Evolutionary conservation across 306 rosid genomes (phyloP).

Genomic region (Vicia sativa): DNA sequence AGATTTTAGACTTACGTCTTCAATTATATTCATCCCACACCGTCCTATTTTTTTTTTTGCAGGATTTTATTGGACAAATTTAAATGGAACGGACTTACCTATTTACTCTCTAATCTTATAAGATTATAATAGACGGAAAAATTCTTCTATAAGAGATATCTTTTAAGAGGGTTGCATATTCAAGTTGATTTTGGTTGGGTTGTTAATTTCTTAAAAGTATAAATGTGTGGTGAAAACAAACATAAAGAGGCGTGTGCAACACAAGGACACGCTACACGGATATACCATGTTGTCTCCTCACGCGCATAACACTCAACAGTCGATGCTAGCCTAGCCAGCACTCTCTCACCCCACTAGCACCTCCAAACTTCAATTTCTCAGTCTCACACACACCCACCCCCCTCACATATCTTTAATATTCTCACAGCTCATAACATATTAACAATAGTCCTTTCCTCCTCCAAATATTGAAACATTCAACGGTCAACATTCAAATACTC

Average conservation of each 20-base stretch:
- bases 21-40: no score
- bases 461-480: constrained; percentile 33
- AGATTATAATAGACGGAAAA: no score
- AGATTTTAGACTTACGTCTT: no score
- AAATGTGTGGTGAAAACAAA: background rate
- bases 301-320: background rate
- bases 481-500: constrained; percentile 45
- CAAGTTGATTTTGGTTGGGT: no score
- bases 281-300: background rate
- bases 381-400: background rate
- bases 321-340: background rate
- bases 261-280: background rate
- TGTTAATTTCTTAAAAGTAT: background rate
- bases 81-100: no score
- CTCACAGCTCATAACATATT: background rate
- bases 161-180: no score
- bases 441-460: background rate
- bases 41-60: no score
- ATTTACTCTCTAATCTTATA: no score
- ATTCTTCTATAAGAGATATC: no score
- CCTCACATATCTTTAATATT: background rate
- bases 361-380: background rate
- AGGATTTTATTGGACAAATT: no score
- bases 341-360: no score
- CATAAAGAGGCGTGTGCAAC: background rate